phyloP scores from a whole-genome alignment of 2,329 filamentous ascomycete genomes.

The Pyrenophora graminea region DNA sequence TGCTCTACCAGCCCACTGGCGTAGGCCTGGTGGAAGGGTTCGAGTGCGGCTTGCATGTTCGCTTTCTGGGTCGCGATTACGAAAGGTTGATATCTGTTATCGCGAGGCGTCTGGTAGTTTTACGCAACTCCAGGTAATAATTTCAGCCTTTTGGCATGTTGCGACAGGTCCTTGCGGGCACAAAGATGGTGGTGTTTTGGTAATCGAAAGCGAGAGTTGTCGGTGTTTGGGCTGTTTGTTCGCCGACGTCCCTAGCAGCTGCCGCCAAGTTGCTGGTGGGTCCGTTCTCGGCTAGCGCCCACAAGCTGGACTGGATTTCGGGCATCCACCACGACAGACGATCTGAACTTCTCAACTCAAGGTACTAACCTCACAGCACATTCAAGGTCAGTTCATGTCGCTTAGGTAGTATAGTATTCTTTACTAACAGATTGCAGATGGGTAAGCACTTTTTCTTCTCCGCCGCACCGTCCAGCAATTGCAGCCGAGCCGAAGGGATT shows the following conservation, averaged over 20 bases:
- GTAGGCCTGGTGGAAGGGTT: conserved; percentile 73
- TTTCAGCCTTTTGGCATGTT: conserved; percentile 5
- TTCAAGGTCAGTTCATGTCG: conserved; percentile 55
- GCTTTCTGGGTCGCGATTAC: conserved; percentile 3
- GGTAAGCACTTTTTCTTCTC: conserved; percentile 57
- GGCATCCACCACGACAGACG: conserved; percentile 20
- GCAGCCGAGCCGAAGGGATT: conserved; percentile 36
- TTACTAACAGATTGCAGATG: conserved; percentile 57
- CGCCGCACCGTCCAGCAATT: conserved; percentile 36
- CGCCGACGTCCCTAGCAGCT: conserved; percentile 14
- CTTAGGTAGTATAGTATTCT: conserved; percentile 2
- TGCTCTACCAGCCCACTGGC: conserved; percentile 67
- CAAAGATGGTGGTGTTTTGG: not conserved
- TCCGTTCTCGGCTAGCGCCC: conserved; percentile 25
- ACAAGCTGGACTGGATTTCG: conserved; percentile 30
- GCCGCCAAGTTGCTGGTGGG: conserved; percentile 18
- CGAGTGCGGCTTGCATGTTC: conserved; percentile 73
- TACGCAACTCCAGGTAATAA: conserved; percentile 10
- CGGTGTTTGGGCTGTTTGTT: conserved; percentile 35
- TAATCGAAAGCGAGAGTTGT: conserved; percentile 9
- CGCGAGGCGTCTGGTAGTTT: conserved; percentile 6
- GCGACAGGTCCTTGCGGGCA: not conserved
- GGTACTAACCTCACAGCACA: conserved; percentile 54
- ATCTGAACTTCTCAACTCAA: conserved; percentile 39
- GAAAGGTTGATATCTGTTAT: not conserved